A percentile compares a stretch with the other conserved stretches of the same genome.
Conservation (phyloP, 1,284 basidiomycete species). For the Mycena sp. region DNA sequence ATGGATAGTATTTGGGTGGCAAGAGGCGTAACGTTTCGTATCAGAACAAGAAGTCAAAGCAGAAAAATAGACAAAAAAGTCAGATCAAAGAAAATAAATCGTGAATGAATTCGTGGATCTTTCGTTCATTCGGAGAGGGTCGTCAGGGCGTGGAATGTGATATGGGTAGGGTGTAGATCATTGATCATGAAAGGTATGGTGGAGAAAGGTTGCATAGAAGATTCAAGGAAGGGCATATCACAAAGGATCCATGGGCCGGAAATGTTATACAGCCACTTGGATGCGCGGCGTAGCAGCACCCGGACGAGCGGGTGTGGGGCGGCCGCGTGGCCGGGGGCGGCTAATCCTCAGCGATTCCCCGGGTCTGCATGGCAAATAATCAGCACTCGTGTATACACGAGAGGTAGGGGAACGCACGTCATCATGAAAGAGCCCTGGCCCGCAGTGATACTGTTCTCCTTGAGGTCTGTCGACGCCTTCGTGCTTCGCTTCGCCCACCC, state of each 20-base stretch:
- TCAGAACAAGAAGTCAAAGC: constrained; percentile 2
- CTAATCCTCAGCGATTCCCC: constrained; percentile 69
- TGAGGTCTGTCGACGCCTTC: constrained; percentile 54
- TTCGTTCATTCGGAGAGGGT: not conserved
- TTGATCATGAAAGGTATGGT: constrained; percentile 5
- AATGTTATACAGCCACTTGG: not conserved
- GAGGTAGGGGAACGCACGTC: constrained; percentile 56
- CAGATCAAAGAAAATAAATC: constrained; percentile 1
- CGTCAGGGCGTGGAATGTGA: constrained; percentile 11
- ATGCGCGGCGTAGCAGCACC: constrained; percentile 14
- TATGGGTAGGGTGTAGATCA: constrained; percentile 1
- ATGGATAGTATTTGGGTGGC: constrained; percentile 18
- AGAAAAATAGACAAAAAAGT: not conserved
- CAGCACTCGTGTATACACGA: not conserved
- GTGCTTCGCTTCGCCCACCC: constrained; percentile 71
- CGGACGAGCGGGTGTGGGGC: constrained; percentile 54
- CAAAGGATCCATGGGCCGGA: constrained; percentile 8
- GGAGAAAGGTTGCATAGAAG: not conserved
- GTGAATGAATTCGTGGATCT: not conserved
- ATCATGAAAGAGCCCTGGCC: constrained; percentile 48
- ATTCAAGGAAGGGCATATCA: not conserved
- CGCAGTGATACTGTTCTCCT: constrained; percentile 64
- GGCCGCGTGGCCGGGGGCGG: constrained; percentile 70
- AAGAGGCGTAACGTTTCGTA: constrained; percentile 8
- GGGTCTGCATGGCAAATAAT: constrained; percentile 50